A percentile compares a stretch with the other conserved stretches of the same genome.
Conservation (phyloP, 2,329 filamentous ascomycete species). For the Tolypocladium album region DNA sequence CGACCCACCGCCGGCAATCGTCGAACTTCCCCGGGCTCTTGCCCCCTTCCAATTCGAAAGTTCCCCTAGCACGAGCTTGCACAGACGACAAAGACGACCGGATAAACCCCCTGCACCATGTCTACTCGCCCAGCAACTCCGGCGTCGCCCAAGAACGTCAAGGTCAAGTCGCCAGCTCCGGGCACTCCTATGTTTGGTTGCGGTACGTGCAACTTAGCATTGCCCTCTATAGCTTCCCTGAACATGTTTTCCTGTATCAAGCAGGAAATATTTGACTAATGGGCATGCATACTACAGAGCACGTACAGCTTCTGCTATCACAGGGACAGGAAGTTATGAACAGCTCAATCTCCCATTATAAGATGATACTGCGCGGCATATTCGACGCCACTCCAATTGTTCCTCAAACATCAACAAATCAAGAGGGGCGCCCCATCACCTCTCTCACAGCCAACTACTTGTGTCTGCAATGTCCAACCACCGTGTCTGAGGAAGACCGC, state of each 20-base stretch:
- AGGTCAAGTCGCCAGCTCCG: slow-evolving; percentile 47
- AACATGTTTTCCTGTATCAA: not conserved
- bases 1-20: not conserved
- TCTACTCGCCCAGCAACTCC: slow-evolving; percentile 36
- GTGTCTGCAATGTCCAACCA: slow-evolving; percentile 62
- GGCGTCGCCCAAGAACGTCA: slow-evolving; percentile 44
- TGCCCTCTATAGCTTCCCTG: not conserved
- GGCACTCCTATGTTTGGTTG: slow-evolving; percentile 54
- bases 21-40: not conserved
- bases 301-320: slow-evolving; percentile 57
- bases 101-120: slow-evolving; percentile 20
- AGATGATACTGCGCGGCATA: slow-evolving; percentile 58
- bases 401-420: slow-evolving; percentile 51
- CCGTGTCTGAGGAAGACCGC: slow-evolving; percentile 55
- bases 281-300: slow-evolving; percentile 40
- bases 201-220: slow-evolving; percentile 32
- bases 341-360: slow-evolving; percentile 61
- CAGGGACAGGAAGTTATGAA: slow-evolving; percentile 54
- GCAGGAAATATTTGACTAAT: not conserved
- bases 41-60: not conserved
- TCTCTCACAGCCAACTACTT: slow-evolving; percentile 59
- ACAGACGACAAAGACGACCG: not conserved
- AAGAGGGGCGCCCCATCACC: slow-evolving; percentile 46
- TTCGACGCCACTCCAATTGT: slow-evolving; percentile 57
- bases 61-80: not conserved